phyloP scores from a whole-genome alignment of 2,329 filamentous ascomycete genomes.

The Beauveria sp. region DNA sequence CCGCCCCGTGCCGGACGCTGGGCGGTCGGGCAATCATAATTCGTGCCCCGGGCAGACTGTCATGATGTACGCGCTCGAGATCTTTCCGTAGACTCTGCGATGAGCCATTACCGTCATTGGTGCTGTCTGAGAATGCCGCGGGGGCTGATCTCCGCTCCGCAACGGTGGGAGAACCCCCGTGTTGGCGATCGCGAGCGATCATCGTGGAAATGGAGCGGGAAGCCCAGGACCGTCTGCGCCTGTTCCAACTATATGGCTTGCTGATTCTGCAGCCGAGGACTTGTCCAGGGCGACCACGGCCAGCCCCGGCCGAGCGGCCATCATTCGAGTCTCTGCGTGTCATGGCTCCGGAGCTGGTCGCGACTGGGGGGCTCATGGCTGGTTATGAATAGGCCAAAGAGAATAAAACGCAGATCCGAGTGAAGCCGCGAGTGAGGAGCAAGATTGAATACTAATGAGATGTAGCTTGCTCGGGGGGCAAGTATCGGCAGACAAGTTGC shows the following conservation, averaged over 20 bases:
- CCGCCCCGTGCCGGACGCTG: background rate
- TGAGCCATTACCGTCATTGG: background rate
- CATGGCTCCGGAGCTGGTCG: background rate
- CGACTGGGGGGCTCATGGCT: background rate
- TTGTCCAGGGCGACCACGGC: background rate
- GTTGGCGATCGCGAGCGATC: background rate
- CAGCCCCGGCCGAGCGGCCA: background rate
- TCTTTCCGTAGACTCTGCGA: background rate
- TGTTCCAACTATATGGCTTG: background rate
- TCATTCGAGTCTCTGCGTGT: background rate
- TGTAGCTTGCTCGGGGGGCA: background rate
- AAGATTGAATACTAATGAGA: background rate
- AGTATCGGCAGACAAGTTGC: background rate
- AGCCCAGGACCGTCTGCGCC: background rate
- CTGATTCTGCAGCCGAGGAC: background rate
- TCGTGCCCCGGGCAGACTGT: constrained; percentile 1
- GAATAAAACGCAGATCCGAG: too few relatives aligned
- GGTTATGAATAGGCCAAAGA: background rate
- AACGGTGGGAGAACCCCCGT: background rate
- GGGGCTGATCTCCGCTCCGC: background rate
- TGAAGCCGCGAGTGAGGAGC: background rate
- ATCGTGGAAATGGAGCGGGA: background rate
- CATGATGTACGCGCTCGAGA: background rate
- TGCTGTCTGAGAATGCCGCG: background rate
- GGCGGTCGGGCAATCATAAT: constrained; percentile 4